These are phyloP conservation scores for Paramecium sexaurelia DNA, from an alignment of 73 alveolate genomes.

Conservation along the genomic window DNA sequence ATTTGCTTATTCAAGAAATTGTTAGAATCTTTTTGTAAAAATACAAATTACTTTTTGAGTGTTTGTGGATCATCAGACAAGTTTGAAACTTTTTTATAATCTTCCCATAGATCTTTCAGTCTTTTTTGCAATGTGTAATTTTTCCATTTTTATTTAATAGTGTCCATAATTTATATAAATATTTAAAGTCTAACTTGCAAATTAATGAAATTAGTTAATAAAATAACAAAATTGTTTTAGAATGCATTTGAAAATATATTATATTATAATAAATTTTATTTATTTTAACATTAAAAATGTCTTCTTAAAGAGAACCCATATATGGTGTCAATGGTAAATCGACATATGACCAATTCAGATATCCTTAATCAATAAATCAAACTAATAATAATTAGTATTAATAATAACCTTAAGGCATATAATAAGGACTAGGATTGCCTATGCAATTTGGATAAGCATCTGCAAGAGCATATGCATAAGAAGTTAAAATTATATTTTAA, in stretches of 20 bases:
- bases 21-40: neutral
- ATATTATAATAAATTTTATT: neutral
- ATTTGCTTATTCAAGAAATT: slow-evolving; percentile 23
- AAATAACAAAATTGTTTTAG: neutral
- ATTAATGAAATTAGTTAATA: neutral
- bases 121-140: neutral
- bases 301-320: neutral
- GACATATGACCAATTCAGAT: neutral
- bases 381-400: neutral
- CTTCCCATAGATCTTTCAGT: slow-evolving; percentile 34
- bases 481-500: neutral
- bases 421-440: neutral
- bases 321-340: neutral
- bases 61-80: neutral
- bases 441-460: neutral
- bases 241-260: neutral
- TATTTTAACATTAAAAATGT: neutral
- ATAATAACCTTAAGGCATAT: neutral
- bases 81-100: slow-evolving; percentile 23
- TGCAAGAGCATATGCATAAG: slow-evolving; percentile 38
- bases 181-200: neutral
- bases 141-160: slow-evolving; percentile 49
- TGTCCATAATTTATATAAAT: slow-evolving; percentile 29
- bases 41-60: neutral
- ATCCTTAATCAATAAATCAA: neutral